phyloP scores from a whole-genome alignment of 148 eudicot genomes.

The Euryodendron excelsum region DNA sequence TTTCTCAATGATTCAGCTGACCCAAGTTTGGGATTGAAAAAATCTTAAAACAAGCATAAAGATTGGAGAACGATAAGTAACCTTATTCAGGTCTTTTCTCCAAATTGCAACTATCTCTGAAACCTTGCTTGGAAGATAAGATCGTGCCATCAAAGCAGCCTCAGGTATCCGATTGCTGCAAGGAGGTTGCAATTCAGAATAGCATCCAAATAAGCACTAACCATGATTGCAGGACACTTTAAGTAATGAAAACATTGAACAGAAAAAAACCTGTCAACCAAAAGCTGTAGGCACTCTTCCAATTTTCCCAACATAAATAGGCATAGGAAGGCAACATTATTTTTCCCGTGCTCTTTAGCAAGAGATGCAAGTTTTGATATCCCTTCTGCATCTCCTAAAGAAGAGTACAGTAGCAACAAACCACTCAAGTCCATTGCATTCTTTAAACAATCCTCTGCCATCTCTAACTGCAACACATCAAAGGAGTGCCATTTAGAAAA shows the following conservation, averaged over 20 bases:
- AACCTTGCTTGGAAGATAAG: conserved; percentile 95
- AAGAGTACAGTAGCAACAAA: conserved; percentile 86
- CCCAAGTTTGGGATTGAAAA: neutral
- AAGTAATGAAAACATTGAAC: neutral
- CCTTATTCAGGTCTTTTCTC: conserved; percentile 95
- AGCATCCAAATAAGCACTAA: neutral
- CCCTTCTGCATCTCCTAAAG: conserved; percentile 96
- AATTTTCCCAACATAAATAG: conserved; percentile 84
- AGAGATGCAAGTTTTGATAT: conserved; percentile 66
- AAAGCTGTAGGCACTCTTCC: conserved; percentile 89
- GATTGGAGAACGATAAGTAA: conserved; percentile 16
- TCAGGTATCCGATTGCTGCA: conserved; percentile 97
- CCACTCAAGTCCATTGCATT: conserved; percentile 95
- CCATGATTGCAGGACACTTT: neutral
- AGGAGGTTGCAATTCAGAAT: conserved; percentile 22
- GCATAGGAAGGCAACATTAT: conserved; percentile 91
- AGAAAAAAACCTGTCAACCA: conserved; percentile 70
- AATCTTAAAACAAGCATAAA: neutral
- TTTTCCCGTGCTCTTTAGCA: conserved; percentile 86
- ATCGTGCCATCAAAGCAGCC: conserved; percentile 95
- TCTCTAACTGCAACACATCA: conserved; percentile 64
- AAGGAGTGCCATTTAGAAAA: neutral
- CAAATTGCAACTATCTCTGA: conserved; percentile 85
- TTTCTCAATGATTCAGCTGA: neutral
- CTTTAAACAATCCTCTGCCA: conserved; percentile 92